Percentiles rank a stretch among this genome's conserved stretches.
These are phyloP conservation scores for Silene conica DNA, from an alignment of 148 eudicot species.

Conservation along the genomic window DNA sequence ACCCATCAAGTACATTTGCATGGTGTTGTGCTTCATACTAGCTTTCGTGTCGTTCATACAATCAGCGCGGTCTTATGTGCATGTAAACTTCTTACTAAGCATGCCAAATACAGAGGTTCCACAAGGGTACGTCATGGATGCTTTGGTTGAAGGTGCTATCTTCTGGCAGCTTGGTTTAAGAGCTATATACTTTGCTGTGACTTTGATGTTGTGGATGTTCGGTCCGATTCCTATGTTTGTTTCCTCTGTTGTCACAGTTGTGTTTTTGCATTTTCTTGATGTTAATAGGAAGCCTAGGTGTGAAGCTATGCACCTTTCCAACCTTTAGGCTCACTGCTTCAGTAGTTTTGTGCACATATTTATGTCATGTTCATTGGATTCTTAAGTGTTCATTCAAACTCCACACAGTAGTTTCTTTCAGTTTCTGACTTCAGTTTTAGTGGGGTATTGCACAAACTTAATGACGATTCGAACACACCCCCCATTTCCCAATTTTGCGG, in stretches of 20 bases:
- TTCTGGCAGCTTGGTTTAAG: constrained; percentile 53
- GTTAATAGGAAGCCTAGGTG: constrained; percentile 29
- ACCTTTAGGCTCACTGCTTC: not conserved
- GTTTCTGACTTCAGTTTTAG: no score
- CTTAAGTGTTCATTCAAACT: no score
- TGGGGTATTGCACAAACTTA: no score
- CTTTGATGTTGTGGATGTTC: constrained; percentile 41
- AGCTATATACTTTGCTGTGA: constrained; percentile 44
- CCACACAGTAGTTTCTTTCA: no score
- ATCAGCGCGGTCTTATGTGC: constrained; percentile 40
- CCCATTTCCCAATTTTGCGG: no score
- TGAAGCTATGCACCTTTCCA: not conserved
- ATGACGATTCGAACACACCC: no score
- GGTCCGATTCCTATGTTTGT: constrained; percentile 56
- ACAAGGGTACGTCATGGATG: constrained; percentile 27
- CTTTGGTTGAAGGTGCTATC: constrained; percentile 38
- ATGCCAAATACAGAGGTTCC: constrained; percentile 56
- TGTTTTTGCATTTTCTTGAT: constrained; percentile 34
- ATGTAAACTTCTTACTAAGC: constrained; percentile 53
- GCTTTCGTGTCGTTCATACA: constrained; percentile 60
- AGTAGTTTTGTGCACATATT: not conserved
- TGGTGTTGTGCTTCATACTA: constrained; percentile 47
- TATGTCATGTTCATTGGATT: not conserved
- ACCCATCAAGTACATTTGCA: constrained; percentile 41
- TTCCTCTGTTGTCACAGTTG: constrained; percentile 26